Evolutionary conservation across 2,329 filamentous ascomycete genomes (phyloP).

Genomic region (Neobulgaria alba): DNA sequence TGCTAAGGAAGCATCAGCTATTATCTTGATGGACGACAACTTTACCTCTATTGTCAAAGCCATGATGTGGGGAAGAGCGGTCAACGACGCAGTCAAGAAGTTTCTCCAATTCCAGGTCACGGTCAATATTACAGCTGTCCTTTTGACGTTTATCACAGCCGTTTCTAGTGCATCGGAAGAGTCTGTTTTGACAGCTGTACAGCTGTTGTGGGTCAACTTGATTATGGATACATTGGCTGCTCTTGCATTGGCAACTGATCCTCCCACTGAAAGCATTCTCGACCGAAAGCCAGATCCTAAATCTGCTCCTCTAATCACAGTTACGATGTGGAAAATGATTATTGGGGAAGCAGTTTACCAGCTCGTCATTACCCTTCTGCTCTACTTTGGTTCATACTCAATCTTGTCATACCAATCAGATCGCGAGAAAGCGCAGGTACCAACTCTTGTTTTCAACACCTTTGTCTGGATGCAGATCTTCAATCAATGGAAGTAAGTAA

Average conservation of each 20-base stretch:
- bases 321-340: slow-evolving; percentile 99
- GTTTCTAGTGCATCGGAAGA: slow-evolving; percentile 54
- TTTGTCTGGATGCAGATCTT: slow-evolving; percentile 99
- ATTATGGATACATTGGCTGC: slow-evolving; percentile 83
- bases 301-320: slow-evolving; percentile 67
- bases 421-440: slow-evolving; percentile 43
- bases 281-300: slow-evolving; percentile 68
- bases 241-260: slow-evolving; percentile 65
- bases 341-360: slow-evolving; percentile 88
- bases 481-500: slow-evolving; percentile 84
- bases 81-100: slow-evolving; percentile 45
- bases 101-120: slow-evolving; percentile 53
- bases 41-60: slow-evolving; percentile 55
- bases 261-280: slow-evolving; percentile 60
- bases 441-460: slow-evolving; percentile 90
- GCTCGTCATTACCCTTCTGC: slow-evolving; percentile 65
- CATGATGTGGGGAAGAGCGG: slow-evolving; percentile 52
- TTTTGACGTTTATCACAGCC: slow-evolving; percentile 69
- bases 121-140: slow-evolving; percentile 73
- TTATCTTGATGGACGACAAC: slow-evolving; percentile 55
- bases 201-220: slow-evolving; percentile 75
- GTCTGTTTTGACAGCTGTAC: slow-evolving; percentile 69
- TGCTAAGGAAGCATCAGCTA: slow-evolving; percentile 52
- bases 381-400: slow-evolving; percentile 64
- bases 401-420: slow-evolving; percentile 51